Conservation (phyloP, 2,329 filamentous ascomycete species). For the Ophiostoma sp. region DNA sequence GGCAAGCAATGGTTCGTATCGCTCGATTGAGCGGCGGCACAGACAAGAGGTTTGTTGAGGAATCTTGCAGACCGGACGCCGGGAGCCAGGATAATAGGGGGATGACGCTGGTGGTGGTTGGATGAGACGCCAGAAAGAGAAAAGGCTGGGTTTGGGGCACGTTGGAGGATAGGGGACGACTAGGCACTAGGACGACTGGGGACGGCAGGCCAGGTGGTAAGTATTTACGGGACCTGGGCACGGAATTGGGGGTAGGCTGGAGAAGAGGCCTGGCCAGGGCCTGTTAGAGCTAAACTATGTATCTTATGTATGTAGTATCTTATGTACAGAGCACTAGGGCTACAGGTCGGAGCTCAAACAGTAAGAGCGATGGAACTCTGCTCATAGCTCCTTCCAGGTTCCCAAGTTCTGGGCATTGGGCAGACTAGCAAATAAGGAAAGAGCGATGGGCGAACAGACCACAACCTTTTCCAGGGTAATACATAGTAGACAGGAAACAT, state of each 20-base stretch:
- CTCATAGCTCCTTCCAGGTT: conserved; percentile 15
- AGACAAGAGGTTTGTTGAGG: neutral
- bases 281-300: neutral
- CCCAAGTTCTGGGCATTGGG: neutral
- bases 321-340: neutral
- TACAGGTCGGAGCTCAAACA: neutral
- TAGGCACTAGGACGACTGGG: neutral
- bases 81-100: conserved; percentile 20
- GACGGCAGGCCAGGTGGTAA: too few species aligned
- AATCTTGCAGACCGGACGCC: conserved; percentile 3
- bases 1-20: neutral
- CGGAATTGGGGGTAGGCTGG: too few species aligned
- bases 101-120: conserved; percentile 21
- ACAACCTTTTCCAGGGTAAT: neutral
- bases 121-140: conserved; percentile 20
- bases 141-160: conserved; percentile 21
- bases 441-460: neutral
- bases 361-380: conserved; percentile 19
- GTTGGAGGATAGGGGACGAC: neutral
- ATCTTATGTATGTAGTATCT: neutral
- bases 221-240: too few species aligned
- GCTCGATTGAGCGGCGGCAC: neutral
- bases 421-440: conserved; percentile 9
- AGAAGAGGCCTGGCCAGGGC: neutral
- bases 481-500: neutral